A percentile compares a stretch with the other conserved stretches of the same genome.
Evolutionary conservation across 2,329 filamentous ascomycete species (phyloP).

Genomic region (Pleurostoma richardsiae): DNA sequence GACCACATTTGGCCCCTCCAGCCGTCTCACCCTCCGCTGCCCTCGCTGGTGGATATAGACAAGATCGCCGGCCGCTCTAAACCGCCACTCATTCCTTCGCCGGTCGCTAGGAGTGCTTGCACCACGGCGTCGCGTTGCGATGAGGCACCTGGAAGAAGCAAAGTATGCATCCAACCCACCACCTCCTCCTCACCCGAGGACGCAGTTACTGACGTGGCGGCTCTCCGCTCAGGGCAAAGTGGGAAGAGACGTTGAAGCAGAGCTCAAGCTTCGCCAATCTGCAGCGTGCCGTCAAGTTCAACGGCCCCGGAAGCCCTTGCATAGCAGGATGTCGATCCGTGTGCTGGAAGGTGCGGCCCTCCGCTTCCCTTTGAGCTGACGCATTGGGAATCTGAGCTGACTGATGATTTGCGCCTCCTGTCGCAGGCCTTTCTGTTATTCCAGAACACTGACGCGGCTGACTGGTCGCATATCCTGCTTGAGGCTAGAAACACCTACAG

Average conservation of each 20-base stretch:
- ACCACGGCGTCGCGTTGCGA: slow-evolving; percentile 16
- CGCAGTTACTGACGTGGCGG: no score
- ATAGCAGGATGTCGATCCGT: slow-evolving; percentile 73
- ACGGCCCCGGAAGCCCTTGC: slow-evolving; percentile 58
- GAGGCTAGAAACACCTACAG: slow-evolving; percentile 71
- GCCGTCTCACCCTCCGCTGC: no score
- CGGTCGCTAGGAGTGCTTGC: no score
- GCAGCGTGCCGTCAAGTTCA: slow-evolving; percentile 57
- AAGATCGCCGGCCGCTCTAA: no score
- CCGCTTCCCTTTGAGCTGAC: no score
- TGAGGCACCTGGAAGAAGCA: slow-evolving; percentile 50
- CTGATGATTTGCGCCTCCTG: slow-evolving; percentile 5
- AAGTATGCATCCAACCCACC: slow-evolving; percentile 30
- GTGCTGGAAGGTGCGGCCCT: slow-evolving; percentile 67
- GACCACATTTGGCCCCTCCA: no score
- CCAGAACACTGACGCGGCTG: slow-evolving; percentile 55
- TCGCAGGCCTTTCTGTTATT: slow-evolving; percentile 75
- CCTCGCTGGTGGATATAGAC: no score
- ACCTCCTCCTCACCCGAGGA: background rate
- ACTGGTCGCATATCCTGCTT: slow-evolving; percentile 64
- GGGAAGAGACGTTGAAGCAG: slow-evolving; percentile 58
- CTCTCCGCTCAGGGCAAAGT: slow-evolving; percentile 21
- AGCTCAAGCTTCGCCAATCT: slow-evolving; percentile 55
- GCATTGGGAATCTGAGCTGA: background rate
- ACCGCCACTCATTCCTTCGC: no score